Conservation (phyloP, 257 asterid genomes). For the Anisodus tanguticus region DNA sequence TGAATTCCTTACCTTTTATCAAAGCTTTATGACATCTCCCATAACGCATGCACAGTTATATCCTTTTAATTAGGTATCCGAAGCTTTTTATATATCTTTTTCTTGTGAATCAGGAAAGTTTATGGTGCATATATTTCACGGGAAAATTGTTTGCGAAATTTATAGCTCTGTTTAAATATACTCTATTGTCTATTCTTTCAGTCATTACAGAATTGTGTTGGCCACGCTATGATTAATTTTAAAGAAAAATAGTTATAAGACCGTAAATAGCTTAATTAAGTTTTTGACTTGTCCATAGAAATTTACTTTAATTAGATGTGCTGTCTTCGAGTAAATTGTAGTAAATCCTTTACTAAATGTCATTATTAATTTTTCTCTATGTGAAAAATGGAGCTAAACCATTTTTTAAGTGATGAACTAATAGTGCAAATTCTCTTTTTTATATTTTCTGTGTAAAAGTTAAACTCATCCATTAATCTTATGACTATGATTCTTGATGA, state of each 20-base stretch:
- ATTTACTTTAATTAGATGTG: background rate
- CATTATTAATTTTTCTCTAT: background rate
- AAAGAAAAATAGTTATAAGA: background rate
- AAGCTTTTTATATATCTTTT: background rate
- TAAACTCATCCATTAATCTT: too few relatives aligned
- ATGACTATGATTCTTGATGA: too few relatives aligned
- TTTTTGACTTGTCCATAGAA: background rate
- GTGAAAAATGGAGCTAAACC: background rate
- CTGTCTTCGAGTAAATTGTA: background rate
- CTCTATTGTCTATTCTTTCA: background rate
- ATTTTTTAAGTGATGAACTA: background rate
- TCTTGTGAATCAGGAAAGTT: background rate
- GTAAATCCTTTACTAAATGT: slow-evolving; percentile 3
- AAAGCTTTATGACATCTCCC: background rate
- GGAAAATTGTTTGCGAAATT: background rate
- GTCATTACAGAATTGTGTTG: background rate
- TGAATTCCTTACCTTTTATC: background rate
- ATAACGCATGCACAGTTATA: slow-evolving; percentile 25
- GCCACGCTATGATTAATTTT: background rate
- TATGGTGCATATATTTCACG: background rate
- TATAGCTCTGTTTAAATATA: background rate
- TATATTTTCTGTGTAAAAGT: background rate
- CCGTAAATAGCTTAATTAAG: background rate
- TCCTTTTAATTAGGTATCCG: background rate
- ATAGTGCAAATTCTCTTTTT: background rate